A percentile compares a stretch with the other conserved stretches of the same genome.
phyloP scores from a whole-genome alignment of 805 yeast genomes.

The Yamadazyma phyllophila region DNA sequence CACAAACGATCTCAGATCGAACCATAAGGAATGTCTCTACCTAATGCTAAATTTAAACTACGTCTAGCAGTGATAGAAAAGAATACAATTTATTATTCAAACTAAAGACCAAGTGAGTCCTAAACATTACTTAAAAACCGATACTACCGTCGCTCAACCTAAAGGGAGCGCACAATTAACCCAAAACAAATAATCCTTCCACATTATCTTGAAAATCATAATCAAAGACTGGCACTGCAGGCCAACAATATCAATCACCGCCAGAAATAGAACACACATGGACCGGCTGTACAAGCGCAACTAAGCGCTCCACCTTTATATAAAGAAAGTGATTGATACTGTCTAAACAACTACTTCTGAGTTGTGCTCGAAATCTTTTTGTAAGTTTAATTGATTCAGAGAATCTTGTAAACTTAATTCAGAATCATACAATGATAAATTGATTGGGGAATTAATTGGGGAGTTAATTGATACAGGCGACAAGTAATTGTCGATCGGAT shows the following conservation, averaged over 20 bases:
- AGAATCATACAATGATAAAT: constrained; percentile 28
- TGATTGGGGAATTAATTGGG: constrained; percentile 38
- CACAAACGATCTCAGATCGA: too few species aligned
- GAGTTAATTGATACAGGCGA: constrained; percentile 45
- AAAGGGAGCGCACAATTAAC: constrained; percentile 13
- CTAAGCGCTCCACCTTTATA: constrained; percentile 6
- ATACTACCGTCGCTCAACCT: constrained; percentile 12
- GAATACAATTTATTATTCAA: background rate
- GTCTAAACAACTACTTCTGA: constrained; percentile 39
- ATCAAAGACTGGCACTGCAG: constrained; percentile 18
- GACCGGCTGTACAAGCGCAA: constrained; percentile 3
- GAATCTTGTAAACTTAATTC: background rate
- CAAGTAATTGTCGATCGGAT: constrained; percentile 25
- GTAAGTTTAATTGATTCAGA: background rate
- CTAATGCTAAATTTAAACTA: too few species aligned
- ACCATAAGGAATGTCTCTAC: too few species aligned
- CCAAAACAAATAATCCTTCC: constrained; percentile 8
- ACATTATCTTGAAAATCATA: constrained; percentile 8
- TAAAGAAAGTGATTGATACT: background rate
- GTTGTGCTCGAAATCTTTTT: constrained; percentile 42
- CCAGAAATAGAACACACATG: background rate
- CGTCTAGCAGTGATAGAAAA: too few species aligned
- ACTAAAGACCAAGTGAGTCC: background rate
- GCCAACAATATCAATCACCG: constrained; percentile 7
- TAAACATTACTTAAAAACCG: background rate